Evolutionary conservation across 2,329 filamentous ascomycete species (phyloP).

Genomic region (Calonectria pseudoturangicola): DNA sequence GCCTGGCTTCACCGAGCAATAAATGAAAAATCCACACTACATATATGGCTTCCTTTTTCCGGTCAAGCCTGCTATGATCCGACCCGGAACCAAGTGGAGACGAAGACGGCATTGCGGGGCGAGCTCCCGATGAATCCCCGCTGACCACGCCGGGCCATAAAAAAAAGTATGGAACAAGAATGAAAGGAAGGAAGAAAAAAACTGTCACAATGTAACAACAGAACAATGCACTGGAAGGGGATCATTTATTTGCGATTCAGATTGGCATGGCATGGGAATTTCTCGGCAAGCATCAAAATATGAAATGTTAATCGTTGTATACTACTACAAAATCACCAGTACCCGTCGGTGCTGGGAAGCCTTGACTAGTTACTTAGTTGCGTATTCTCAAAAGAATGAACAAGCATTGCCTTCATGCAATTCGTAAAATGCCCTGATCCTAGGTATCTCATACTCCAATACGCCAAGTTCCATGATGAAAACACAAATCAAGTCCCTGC

Average conservation of each 20-base stretch:
- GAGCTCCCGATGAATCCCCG: conserved; percentile 2
- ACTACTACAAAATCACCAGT: not conserved
- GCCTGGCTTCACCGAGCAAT: conserved; percentile 66
- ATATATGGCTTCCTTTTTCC: conserved; percentile 13
- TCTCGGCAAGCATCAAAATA: not conserved
- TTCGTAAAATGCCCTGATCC: conserved; percentile 24
- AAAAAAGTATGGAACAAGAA: not conserved
- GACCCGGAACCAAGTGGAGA: conserved; percentile 1
- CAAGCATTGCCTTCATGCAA: conserved; percentile 10
- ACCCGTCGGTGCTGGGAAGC: not conserved
- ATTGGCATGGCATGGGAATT: not conserved
- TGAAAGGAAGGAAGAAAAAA: not conserved
- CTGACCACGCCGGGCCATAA: not conserved
- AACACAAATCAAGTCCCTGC: conserved; percentile 3
- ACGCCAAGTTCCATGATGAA: conserved; percentile 12
- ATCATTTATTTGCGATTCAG: not conserved
- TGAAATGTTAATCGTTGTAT: not conserved
- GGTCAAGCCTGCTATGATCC: not conserved
- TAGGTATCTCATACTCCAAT: conserved; percentile 27
- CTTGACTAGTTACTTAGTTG: not conserved
- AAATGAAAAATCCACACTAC: not conserved
- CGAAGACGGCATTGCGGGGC: not conserved
- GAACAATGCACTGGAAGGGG: not conserved
- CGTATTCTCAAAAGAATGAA: conserved; percentile 3
- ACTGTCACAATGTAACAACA: not conserved